Evolutionary conservation across 495 filamentous ascomycete genomes (phyloP).

Genomic region (Thermothielavioides terrestris): DNA sequence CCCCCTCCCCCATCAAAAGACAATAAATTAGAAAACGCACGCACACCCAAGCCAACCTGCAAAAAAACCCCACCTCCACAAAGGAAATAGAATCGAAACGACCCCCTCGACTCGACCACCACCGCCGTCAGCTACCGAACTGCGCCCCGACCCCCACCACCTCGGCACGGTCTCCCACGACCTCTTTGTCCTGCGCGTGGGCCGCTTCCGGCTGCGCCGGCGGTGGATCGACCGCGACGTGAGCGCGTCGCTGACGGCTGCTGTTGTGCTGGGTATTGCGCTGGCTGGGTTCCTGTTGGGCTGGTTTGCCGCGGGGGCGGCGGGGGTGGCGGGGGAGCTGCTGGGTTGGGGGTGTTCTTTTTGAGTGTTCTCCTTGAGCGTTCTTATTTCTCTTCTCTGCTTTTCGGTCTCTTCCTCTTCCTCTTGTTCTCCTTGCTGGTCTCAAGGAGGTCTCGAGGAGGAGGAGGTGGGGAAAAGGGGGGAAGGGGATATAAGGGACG

Average conservation of each 20-base stretch:
- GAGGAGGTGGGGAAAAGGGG: too few species aligned
- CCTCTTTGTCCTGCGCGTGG: constrained; percentile 23
- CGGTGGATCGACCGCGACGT: constrained; percentile 20
- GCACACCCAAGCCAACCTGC: background rate
- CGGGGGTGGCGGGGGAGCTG: background rate
- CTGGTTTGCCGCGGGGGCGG: background rate
- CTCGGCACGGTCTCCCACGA: constrained; percentile 9
- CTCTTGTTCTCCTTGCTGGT: too few species aligned
- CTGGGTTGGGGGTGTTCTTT: background rate
- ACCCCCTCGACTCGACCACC: constrained; percentile 10
- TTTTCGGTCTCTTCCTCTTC: too few species aligned
- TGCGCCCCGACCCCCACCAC: constrained; percentile 2
- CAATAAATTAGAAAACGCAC: constrained; percentile 2
- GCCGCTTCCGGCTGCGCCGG: constrained; percentile 14
- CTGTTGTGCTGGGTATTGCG: constrained; percentile 3
- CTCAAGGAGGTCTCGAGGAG: too few species aligned
- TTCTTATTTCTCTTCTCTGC: too few species aligned
- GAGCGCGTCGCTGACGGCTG: constrained; percentile 14
- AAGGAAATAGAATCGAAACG: constrained; percentile 20
- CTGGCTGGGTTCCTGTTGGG: constrained; percentile 12
- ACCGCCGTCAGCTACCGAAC: constrained; percentile 2
- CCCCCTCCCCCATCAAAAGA: background rate
- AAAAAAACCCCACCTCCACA: background rate
- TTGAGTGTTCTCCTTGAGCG: background rate
- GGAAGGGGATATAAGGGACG: too few species aligned